These are phyloP conservation scores for Backusella westeae DNA, from an alignment of 192 early-diverging fungal genomes.

Conservation along the genomic window DNA sequence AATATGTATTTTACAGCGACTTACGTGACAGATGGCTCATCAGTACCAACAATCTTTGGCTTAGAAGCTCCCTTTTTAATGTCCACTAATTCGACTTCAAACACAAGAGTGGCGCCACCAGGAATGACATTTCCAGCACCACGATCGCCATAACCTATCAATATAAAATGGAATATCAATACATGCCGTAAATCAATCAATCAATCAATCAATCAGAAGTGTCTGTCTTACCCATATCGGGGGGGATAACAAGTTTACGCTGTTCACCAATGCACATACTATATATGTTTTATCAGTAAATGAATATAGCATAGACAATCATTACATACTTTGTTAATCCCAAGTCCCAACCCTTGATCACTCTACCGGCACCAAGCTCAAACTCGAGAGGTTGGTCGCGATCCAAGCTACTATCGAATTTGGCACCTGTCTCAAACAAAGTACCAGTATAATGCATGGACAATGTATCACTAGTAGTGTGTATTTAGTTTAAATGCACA, in stretches of 20 bases:
- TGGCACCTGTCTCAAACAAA: constrained; percentile 54
- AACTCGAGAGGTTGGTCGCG: constrained; percentile 70
- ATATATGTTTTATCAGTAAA: neutral
- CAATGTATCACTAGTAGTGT: constrained; percentile 51
- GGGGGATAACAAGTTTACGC: constrained; percentile 69
- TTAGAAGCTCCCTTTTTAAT: constrained; percentile 32
- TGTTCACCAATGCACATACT: constrained; percentile 85
- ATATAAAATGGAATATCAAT: neutral
- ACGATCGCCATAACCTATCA: constrained; percentile 72
- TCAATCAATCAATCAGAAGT: neutral
- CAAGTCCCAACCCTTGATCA: constrained; percentile 86
- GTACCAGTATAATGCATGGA: constrained; percentile 81
- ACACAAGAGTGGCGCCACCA: constrained; percentile 71
- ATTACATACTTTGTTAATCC: constrained; percentile 49
- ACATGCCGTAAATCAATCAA: neutral
- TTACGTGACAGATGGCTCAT: neutral
- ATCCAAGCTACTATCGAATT: constrained; percentile 75
- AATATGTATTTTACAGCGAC: neutral
- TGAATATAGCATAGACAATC: neutral
- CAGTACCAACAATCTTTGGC: neutral
- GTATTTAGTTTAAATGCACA: neutral
- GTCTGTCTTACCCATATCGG: constrained; percentile 45
- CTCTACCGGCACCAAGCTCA: constrained; percentile 62
- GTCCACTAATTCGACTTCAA: constrained; percentile 73
- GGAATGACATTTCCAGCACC: constrained; percentile 82